Conservation (phyloP, 1,284 basidiomycete genomes). For the Waitea zeae region DNA sequence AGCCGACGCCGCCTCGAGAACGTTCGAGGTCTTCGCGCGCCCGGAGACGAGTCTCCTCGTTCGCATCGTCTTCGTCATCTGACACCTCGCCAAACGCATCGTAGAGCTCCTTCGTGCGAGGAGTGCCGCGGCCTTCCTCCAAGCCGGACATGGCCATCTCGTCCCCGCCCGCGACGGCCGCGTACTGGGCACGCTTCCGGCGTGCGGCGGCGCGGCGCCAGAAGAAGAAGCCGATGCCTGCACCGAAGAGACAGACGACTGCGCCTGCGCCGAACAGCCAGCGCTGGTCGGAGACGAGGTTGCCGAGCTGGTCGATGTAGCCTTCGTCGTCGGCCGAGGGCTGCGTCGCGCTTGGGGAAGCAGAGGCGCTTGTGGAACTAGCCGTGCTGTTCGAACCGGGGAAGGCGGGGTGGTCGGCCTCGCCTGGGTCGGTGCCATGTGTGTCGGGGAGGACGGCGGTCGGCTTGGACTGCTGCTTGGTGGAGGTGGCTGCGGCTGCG, state of each 20-base stretch:
- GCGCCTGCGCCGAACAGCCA: slow-evolving; percentile 76
- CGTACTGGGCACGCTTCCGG: slow-evolving; percentile 39
- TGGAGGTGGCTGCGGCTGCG: slow-evolving; percentile 19
- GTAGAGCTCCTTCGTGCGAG: slow-evolving; percentile 69
- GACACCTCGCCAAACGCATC: slow-evolving; percentile 83
- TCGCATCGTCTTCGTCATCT: slow-evolving; percentile 46
- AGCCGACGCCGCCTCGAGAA: slow-evolving; percentile 20
- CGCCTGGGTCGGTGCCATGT: slow-evolving; percentile 56
- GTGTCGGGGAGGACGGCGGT: slow-evolving; percentile 79
- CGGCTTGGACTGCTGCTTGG: slow-evolving; percentile 65
- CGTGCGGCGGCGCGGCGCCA: slow-evolving; percentile 33
- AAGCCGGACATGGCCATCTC: slow-evolving; percentile 49
- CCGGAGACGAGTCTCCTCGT: slow-evolving; percentile 45
- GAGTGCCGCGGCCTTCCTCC: slow-evolving; percentile 21
- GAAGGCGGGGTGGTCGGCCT: slow-evolving; percentile 52
- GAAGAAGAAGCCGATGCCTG: slow-evolving; percentile 46
- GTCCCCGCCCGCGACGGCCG: slow-evolving; percentile 43
- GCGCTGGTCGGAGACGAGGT: slow-evolving; percentile 55
- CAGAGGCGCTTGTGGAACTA: slow-evolving; percentile 11
- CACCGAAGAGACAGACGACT: slow-evolving; percentile 52
- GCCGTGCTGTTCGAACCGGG: background rate
- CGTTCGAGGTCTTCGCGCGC: slow-evolving; percentile 10
- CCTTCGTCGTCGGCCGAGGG: slow-evolving; percentile 49
- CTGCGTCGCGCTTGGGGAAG: slow-evolving; percentile 14
- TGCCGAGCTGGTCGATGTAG: slow-evolving; percentile 73